phyloP scores from a whole-genome alignment of 768 basidiomycete genomes.

The Amyloporia xantha region DNA sequence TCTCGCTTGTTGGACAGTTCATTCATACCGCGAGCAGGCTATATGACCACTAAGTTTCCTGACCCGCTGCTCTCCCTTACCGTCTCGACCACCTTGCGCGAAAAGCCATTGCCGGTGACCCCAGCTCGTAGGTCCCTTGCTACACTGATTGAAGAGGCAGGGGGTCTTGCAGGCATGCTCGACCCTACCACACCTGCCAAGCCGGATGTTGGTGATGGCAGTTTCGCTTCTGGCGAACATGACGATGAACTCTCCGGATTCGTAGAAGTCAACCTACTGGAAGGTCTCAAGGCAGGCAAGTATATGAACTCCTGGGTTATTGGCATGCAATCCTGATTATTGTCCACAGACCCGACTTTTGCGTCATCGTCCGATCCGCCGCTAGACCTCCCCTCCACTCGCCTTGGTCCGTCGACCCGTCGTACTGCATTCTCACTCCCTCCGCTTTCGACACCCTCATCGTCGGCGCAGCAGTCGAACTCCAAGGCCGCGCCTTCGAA shows the following conservation, averaged over 20 bases:
- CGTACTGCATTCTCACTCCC: conserved; percentile 51
- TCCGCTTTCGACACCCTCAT: conserved; percentile 34
- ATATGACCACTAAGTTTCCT: conserved; percentile 52
- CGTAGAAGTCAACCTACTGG: conserved; percentile 62
- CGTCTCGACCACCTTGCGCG: conserved; percentile 79
- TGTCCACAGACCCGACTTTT: conserved; percentile 39
- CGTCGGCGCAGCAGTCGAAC: conserved; percentile 33
- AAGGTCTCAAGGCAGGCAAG: conserved; percentile 60
- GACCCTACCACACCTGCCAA: conserved; percentile 25
- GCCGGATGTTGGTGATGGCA: conserved; percentile 19
- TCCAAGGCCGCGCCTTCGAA: neutral
- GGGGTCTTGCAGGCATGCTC: conserved; percentile 13
- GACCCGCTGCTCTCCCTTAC: conserved; percentile 84
- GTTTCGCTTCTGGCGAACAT: conserved; percentile 24
- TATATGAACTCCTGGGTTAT: too few relatives aligned
- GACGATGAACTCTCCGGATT: conserved; percentile 40
- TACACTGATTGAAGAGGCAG: conserved; percentile 26
- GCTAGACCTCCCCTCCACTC: conserved; percentile 58
- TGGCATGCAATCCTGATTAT: neutral
- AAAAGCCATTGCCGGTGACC: conserved; percentile 53
- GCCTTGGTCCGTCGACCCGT: conserved; percentile 64
- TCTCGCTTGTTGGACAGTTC: neutral
- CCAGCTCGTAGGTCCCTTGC: conserved; percentile 30
- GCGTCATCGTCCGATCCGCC: conserved; percentile 17
- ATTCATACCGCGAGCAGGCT: neutral